phyloP scores from a whole-genome alignment of 306 rosid genomes.

The Bauhinia variegata region DNA sequence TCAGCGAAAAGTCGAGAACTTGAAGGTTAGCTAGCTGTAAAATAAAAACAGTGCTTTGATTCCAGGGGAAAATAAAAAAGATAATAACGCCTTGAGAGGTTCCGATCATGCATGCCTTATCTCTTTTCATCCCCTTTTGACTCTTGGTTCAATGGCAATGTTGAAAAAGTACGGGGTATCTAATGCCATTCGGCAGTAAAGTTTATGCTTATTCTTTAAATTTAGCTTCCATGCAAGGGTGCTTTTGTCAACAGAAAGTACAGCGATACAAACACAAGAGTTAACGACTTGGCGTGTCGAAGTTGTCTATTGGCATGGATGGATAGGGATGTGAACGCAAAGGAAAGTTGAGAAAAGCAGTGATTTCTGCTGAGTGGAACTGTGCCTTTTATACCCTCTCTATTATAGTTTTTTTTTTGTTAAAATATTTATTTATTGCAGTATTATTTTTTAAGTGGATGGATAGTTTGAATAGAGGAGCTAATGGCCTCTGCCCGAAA shows the following conservation, averaged over 20 bases:
- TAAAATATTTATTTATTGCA: slow-evolving; percentile 25
- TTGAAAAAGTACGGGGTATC: slow-evolving; percentile 56
- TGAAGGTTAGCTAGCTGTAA: slow-evolving; percentile 31
- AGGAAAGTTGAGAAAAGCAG: slow-evolving; percentile 52
- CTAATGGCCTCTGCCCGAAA: slow-evolving; percentile 52
- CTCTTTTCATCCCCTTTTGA: slow-evolving; percentile 58
- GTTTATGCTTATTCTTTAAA: slow-evolving; percentile 33
- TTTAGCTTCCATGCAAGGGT: slow-evolving; percentile 52
- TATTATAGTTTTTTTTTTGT: slow-evolving; percentile 3
- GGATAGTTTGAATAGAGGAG: slow-evolving; percentile 64
- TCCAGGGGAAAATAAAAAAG: slow-evolving; percentile 16
- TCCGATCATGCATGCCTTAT: slow-evolving; percentile 44
- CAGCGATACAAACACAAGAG: slow-evolving; percentile 51
- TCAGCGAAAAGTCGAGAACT: not conserved
- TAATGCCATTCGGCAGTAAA: slow-evolving; percentile 43
- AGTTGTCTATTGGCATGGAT: slow-evolving; percentile 60
- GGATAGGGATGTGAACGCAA: slow-evolving; percentile 71
- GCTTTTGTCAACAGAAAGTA: slow-evolving; percentile 44
- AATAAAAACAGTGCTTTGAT: slow-evolving; percentile 34
- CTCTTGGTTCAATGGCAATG: slow-evolving; percentile 46
- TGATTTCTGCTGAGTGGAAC: slow-evolving; percentile 63
- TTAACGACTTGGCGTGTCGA: slow-evolving; percentile 78
- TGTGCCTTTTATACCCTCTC: slow-evolving; percentile 55
- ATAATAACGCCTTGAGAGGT: slow-evolving; percentile 51
- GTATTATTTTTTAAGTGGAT: slow-evolving; percentile 38